phyloP scores from a whole-genome alignment of 2,329 filamentous ascomycete genomes.

The Fusarium metavorans region DNA sequence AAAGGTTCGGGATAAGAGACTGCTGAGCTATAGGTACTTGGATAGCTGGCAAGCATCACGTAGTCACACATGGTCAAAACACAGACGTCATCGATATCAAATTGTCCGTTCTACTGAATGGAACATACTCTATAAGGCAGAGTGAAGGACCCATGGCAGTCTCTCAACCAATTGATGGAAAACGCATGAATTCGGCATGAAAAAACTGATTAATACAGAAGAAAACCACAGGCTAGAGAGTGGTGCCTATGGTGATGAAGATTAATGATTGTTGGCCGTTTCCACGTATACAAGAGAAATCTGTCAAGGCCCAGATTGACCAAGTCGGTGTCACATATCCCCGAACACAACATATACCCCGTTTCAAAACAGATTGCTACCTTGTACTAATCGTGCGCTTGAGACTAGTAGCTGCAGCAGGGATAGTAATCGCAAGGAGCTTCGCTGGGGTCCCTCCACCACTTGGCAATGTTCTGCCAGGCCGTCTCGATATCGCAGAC shows the following conservation, averaged over 20 bases:
- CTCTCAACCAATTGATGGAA: neutral
- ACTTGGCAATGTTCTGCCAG: neutral
- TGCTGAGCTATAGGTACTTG: neutral
- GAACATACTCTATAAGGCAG: neutral
- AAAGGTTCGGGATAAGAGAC: neutral
- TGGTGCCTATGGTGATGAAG: neutral
- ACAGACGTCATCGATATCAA: neutral
- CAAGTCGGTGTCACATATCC: neutral
- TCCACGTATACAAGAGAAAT: neutral
- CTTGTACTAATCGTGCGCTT: neutral
- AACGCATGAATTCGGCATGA: neutral
- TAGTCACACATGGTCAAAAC: neutral
- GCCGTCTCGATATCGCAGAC: neutral
- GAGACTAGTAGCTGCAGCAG: neutral
- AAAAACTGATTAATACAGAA: neutral
- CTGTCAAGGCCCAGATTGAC: neutral
- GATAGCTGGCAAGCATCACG: neutral
- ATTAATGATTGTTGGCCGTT: neutral
- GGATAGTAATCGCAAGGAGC: neutral
- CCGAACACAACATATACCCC: neutral
- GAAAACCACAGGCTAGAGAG: neutral
- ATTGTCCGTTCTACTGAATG: neutral
- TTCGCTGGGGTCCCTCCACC: neutral
- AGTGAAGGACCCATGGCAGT: too few species aligned
- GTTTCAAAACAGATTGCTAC: neutral